Percentiles rank a stretch among this genome's conserved stretches.
Evolutionary conservation across 257 asterid species (phyloP).

Genomic region (Solanum chiquidenum): DNA sequence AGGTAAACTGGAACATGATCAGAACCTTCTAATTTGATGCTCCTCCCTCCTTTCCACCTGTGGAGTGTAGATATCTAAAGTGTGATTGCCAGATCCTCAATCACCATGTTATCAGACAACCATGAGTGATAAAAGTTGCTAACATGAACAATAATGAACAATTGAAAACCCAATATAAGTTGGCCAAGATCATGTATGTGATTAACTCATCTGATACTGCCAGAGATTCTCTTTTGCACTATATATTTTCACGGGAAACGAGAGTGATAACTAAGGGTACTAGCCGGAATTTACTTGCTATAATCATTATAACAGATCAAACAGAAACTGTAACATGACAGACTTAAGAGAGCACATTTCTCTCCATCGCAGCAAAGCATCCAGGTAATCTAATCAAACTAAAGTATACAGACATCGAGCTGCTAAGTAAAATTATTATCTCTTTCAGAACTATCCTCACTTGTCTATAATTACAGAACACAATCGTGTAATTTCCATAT

Average conservation of each 20-base stretch:
- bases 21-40: conserved; percentile 80
- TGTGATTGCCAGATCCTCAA: background rate
- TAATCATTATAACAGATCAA: background rate
- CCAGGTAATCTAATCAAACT: background rate
- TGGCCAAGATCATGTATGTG: background rate
- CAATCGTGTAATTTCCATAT: conserved; percentile 1
- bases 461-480: background rate
- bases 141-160: background rate
- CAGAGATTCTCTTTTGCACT: background rate
- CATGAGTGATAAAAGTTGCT: background rate
- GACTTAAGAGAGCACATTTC: background rate
- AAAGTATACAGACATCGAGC: background rate
- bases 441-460: background rate
- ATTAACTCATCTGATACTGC: background rate
- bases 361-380: background rate
- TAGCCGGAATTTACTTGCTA: background rate
- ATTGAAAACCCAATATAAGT: background rate
- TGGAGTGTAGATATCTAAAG: background rate
- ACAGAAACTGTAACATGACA: background rate
- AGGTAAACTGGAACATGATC: conserved; percentile 88
- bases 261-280: background rate
- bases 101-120: background rate
- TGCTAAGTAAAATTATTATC: background rate
- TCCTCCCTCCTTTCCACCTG: conserved; percentile 60
- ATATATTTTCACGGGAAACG: background rate